These are phyloP conservation scores for Hypoxylon trugodes DNA, from an alignment of 495 filamentous ascomycete genomes.

Conservation along the genomic window DNA sequence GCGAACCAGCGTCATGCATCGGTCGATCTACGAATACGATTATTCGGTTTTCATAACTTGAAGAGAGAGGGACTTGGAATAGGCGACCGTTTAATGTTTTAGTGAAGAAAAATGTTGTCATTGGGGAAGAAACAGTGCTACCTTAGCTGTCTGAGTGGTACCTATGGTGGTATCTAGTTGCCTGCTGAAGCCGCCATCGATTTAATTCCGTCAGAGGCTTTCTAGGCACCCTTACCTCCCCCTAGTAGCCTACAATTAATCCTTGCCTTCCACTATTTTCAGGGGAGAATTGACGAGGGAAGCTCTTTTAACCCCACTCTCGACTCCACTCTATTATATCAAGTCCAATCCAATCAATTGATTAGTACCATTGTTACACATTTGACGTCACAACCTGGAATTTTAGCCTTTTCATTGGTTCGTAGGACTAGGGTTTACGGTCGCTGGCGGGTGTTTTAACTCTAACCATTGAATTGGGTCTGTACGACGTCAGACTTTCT, in stretches of 20 bases:
- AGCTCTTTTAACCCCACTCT: constrained; percentile 8
- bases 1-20: background rate
- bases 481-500: constrained; percentile 14
- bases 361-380: background rate
- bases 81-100: constrained; percentile 9
- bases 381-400: constrained; percentile 22
- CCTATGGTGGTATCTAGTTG: too few relatives aligned
- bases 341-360: background rate
- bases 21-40: constrained; percentile 13
- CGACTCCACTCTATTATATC: background rate
- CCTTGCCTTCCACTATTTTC: too few relatives aligned
- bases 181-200: too few relatives aligned
- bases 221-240: constrained; percentile 1
- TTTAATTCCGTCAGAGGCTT: constrained; percentile 3
- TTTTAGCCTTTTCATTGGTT: background rate
- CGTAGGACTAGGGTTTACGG: background rate
- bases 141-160: background rate
- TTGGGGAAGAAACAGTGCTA: background rate
- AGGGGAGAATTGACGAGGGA: constrained; percentile 4
- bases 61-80: background rate
- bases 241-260: too few relatives aligned
- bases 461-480: constrained; percentile 15
- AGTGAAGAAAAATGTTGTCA: constrained; percentile 11
- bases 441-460: constrained; percentile 4
- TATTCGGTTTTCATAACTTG: too few relatives aligned